phyloP scores from a whole-genome alignment of 2,329 filamentous ascomycete species.

The Dothideomycetidae sp. region DNA sequence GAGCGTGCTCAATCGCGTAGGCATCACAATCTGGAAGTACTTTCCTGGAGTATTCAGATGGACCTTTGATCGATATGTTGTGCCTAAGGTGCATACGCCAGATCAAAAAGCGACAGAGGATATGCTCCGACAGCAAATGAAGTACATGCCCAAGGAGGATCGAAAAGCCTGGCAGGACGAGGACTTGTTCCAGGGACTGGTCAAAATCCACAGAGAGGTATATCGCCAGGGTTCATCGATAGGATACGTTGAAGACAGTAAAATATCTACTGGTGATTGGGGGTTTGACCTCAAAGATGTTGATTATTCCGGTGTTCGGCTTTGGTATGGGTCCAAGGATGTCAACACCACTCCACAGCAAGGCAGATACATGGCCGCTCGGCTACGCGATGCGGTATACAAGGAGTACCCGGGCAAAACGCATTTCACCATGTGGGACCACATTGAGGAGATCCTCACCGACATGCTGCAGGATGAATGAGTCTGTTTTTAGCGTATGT shows the following conservation, averaged over 20 bases:
- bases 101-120: neutral
- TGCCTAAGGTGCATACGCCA: conserved; percentile 1
- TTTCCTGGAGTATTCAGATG: neutral
- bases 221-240: conserved; percentile 17
- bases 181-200: conserved; percentile 15
- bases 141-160: conserved; percentile 11
- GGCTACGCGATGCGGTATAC: neutral
- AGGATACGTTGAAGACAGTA: conserved; percentile 20
- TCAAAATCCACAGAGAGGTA: conserved; percentile 19
- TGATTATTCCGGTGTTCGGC: conserved; percentile 14
- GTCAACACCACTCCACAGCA: conserved; percentile 15
- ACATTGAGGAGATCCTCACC: neutral
- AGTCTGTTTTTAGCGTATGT: no score
- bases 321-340: conserved; percentile 24
- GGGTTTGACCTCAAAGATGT: conserved; percentile 22
- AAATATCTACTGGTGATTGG: conserved; percentile 19
- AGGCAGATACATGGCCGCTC: neutral
- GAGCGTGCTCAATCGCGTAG: neutral
- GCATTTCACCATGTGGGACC: neutral
- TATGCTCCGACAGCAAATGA: neutral
- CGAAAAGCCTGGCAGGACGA: conserved; percentile 14
- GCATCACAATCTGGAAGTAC: conserved; percentile 12
- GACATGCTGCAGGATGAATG: neutral
- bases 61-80: conserved; percentile 1
- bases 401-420: neutral